Evolutionary conservation across 1,284 basidiomycete species (phyloP), one percentile per base, ranked within the genome.

Genomic region (Cryptococcus sp.): DNA sequence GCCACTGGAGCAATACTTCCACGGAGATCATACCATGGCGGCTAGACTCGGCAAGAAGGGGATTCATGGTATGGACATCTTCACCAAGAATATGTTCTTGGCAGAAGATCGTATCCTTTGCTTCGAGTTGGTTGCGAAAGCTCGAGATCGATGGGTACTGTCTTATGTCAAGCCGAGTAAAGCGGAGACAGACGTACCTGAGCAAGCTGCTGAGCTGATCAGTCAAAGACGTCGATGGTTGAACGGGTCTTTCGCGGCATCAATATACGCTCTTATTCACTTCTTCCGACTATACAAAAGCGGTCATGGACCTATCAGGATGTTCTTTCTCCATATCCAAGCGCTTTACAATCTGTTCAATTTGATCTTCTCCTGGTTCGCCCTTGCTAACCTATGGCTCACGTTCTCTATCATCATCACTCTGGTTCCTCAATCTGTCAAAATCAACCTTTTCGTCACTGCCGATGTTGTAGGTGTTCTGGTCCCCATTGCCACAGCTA

Each of bases 401-500:
- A 96, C 94, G 8, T 97, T 97, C 81, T 87, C 86, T 57, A 95
- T 97, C 78, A 92, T 97, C 74, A 92, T 97, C 81, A 86, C 92
- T 64, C 83, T 96, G 42, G 79, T 95, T 14, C 90, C 90, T 1
- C 68, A 73, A 32, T 60, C 64, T 0, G 55, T 61, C 34, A 56
- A 67, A 7, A 82, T 90, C 64, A 76, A 83, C 51, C 79, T 90
- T 51, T 93, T 92, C 61, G 88, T 87, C 41, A 90, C 83, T 31
- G 76, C 61, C 0, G 75, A 68, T 14, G 67, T 89, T 31, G 88
- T 90, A 69, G 58, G 86, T 61, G 4, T 4, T n/a, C 14, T 36
- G 36, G 41, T 43, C 31, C 32, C 2, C 31, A 23, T 4, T 36
- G n/a, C 31, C 23, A n/a, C 14, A 23, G 33, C 34, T 50, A 50